Conservation (phyloP, 106 monocot genomes). For the Amphibolis antarctica region DNA sequence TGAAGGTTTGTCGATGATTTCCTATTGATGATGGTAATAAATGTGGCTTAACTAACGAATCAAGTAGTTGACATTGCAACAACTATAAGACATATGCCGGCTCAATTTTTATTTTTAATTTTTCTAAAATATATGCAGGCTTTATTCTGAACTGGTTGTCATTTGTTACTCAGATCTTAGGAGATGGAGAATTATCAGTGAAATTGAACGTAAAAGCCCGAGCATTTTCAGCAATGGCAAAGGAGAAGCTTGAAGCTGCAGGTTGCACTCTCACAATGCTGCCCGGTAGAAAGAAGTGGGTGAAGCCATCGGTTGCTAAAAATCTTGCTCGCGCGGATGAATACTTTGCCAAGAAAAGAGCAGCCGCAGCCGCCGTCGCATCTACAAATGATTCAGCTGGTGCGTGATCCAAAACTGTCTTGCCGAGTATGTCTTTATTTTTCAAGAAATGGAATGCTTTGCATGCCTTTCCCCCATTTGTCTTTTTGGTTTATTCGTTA, state of each 20-base stretch:
- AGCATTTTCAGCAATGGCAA: constrained; percentile 63
- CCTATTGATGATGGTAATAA: no score
- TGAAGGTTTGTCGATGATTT: no score
- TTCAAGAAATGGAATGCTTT: no score
- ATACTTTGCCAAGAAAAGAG: constrained; percentile 83
- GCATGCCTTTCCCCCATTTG: no score
- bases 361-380: constrained; percentile 17
- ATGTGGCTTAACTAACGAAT: no score
- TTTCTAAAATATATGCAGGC: no score
- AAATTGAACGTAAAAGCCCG: constrained; percentile 78
- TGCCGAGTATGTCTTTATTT: not conserved
- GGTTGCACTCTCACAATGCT: constrained; percentile 67
- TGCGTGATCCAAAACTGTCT: not conserved
- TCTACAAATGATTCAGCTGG: not conserved
- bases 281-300: constrained; percentile 83
- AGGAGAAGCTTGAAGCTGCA: constrained; percentile 70
- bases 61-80: no score
- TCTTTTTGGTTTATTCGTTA: no score
- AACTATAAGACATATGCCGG: no score
- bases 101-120: no score
- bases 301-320: constrained; percentile 76
- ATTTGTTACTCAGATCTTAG: not conserved
- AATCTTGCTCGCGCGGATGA: constrained; percentile 79
- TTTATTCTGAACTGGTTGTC: not conserved
- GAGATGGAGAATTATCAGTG: constrained; percentile 15